These are phyloP conservation scores for Trichosporon ovoides DNA, from an alignment of 1,284 basidiomycete species.

Conservation along the genomic window DNA sequence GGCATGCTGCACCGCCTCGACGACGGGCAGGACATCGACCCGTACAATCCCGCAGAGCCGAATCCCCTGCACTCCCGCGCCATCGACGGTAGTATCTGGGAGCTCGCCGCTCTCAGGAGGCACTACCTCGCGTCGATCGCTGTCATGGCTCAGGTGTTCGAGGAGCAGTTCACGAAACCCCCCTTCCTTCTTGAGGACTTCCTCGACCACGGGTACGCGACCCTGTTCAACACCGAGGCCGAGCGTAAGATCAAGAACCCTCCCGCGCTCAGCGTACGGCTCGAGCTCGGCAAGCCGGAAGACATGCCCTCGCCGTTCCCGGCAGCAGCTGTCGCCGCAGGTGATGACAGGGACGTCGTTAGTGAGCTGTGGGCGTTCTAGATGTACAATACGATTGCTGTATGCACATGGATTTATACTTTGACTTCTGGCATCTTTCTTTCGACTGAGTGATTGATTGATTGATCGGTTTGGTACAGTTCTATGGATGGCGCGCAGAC, in stretches of 20 bases:
- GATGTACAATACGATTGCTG: neutral
- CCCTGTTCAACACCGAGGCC: conserved; percentile 80
- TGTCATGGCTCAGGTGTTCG: conserved; percentile 77
- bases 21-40: conserved; percentile 43
- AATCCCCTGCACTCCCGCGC: conserved; percentile 76
- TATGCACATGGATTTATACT: conserved; percentile 3
- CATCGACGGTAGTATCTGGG: conserved; percentile 85
- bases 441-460: neutral
- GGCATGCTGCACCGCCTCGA: conserved; percentile 71
- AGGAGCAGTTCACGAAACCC: conserved; percentile 88
- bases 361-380: conserved; percentile 18
- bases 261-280: conserved; percentile 56
- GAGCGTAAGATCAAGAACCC: conserved; percentile 74
- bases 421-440: neutral
- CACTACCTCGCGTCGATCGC: conserved; percentile 84
- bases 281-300: conserved; percentile 24
- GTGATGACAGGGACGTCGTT: conserved; percentile 10
- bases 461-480: neutral
- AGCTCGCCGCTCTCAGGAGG: conserved; percentile 68
- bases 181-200: conserved; percentile 92
- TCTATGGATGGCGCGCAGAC: neutral
- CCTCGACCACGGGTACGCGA: conserved; percentile 88
- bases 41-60: conserved; percentile 60
- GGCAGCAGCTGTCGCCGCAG: neutral
- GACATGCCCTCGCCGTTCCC: conserved; percentile 13